A percentile compares a stretch with the other conserved stretches of the same genome.
Evolutionary conservation across 805 yeast genomes (phyloP).

Genomic region (Saccharomycopsis babjevae): DNA sequence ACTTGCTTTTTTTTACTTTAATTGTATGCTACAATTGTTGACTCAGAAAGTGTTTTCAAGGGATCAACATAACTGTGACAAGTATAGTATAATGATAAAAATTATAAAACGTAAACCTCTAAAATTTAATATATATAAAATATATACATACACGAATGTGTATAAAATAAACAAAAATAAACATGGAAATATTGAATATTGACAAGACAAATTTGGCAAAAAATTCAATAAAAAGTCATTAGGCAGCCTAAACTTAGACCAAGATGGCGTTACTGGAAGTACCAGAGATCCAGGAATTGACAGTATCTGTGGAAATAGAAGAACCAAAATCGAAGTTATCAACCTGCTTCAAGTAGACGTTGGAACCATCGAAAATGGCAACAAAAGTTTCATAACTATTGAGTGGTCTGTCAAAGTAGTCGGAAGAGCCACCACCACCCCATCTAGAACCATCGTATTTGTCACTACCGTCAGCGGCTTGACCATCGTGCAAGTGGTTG

Average conservation of each 20-base stretch:
- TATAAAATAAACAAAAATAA: not conserved
- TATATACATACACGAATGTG: too few relatives aligned
- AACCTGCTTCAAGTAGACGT: constrained; percentile 51
- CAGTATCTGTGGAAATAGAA: constrained; percentile 45
- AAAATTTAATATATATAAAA: not conserved
- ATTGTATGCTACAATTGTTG: not conserved
- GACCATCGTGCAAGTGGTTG: constrained; percentile 76
- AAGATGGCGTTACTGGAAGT: constrained; percentile 4
- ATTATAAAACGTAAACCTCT: not conserved
- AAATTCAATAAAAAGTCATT: not conserved
- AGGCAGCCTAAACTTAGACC: not conserved
- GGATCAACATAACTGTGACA: not conserved
- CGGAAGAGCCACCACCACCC: constrained; percentile 84
- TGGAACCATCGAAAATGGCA: constrained; percentile 56
- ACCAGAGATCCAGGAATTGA: constrained; percentile 41
- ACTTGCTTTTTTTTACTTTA: not conserved
- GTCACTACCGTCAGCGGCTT: constrained; percentile 46
- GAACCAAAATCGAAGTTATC: constrained; percentile 45
- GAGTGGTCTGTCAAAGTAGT: constrained; percentile 84
- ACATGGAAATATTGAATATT: not conserved
- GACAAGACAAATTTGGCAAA: not conserved
- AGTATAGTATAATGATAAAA: not conserved
- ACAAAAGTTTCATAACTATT: constrained; percentile 77
- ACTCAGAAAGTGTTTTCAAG: not conserved
- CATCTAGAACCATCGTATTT: constrained; percentile 9